These are phyloP conservation scores for Yamadazyma takamatsuzukensis DNA, from an alignment of 805 yeast genomes.

Conservation along the genomic window DNA sequence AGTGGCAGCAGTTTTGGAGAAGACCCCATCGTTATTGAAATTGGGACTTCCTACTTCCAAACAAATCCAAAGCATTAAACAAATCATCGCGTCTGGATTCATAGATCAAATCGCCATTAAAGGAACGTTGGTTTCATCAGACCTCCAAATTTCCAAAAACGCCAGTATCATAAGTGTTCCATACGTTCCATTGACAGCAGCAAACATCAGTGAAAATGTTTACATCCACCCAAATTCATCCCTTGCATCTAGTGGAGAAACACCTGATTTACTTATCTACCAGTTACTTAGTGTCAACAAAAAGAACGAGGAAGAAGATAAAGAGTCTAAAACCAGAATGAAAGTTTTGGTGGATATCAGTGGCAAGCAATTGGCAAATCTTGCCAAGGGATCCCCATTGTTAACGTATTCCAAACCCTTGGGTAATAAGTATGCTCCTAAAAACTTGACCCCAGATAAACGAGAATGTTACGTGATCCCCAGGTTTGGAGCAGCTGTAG, in stretches of 20 bases:
- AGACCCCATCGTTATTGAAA: slow-evolving; percentile 36
- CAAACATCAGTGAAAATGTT: slow-evolving; percentile 42
- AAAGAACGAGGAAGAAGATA: slow-evolving; percentile 32
- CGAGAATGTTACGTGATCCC: slow-evolving; percentile 91
- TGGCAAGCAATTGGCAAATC: slow-evolving; percentile 71
- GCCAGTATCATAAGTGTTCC: slow-evolving; percentile 59
- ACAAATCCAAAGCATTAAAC: slow-evolving; percentile 79
- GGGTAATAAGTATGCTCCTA: slow-evolving; percentile 87
- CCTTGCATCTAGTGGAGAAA: slow-evolving; percentile 58
- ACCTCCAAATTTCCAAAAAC: slow-evolving; percentile 55
- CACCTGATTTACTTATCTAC: slow-evolving; percentile 78
- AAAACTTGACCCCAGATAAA: slow-evolving; percentile 57
- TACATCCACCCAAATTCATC: slow-evolving; percentile 81
- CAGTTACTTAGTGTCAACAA: slow-evolving; percentile 60
- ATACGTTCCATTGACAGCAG: slow-evolving; percentile 49
- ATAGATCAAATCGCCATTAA: slow-evolving; percentile 87
- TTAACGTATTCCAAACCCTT: slow-evolving; percentile 86
- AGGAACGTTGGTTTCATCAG: slow-evolving; percentile 69
- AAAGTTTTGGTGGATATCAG: slow-evolving; percentile 71
- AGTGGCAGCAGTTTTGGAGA: slow-evolving; percentile 43
- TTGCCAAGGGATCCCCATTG: slow-evolving; percentile 69
- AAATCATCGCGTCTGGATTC: slow-evolving; percentile 89
- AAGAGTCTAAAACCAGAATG: slow-evolving; percentile 53
- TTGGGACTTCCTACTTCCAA: slow-evolving; percentile 62
- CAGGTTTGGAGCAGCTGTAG: slow-evolving; percentile 78